These are phyloP conservation scores for Globisporangium carolinianum DNA, from an alignment of 352 stramenopile genomes.

Conservation along the genomic window DNA sequence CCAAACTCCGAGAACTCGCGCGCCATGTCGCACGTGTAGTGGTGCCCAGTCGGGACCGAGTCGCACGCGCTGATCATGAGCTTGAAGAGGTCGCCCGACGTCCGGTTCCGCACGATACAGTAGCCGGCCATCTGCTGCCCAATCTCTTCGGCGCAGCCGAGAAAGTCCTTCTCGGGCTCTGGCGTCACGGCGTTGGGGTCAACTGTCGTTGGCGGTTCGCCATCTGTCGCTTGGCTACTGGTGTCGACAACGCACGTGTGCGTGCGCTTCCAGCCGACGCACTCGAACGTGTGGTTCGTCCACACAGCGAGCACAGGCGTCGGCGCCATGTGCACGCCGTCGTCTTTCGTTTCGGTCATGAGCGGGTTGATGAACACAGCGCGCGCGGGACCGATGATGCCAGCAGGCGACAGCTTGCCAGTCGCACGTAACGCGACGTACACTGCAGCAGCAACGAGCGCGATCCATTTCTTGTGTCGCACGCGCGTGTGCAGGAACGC, in stretches of 20 bases:
- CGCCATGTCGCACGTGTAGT: constrained; percentile 79
- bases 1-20: constrained; percentile 80
- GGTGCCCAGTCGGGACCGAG: constrained; percentile 53
- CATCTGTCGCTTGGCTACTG: constrained; percentile 26
- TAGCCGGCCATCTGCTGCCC: constrained; percentile 70
- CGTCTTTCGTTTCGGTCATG: constrained; percentile 55
- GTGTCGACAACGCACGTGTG: constrained; percentile 54
- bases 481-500: constrained; percentile 53
- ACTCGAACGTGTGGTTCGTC: constrained; percentile 79
- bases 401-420: constrained; percentile 29
- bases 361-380: constrained; percentile 75
- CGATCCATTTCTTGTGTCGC: constrained; percentile 64
- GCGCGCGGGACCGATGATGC: constrained; percentile 48
- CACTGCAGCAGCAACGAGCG: constrained; percentile 35
- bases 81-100: constrained; percentile 70
- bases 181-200: constrained; percentile 10
- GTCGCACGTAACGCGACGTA: constrained; percentile 57
- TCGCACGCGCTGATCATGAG: constrained; percentile 78
- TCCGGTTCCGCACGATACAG: constrained; percentile 79
- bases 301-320: constrained; percentile 51
- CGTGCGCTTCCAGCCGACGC: constrained; percentile 79
- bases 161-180: constrained; percentile 64
- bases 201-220: constrained; percentile 1
- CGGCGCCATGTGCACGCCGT: constrained; percentile 48
- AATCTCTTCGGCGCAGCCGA: constrained; percentile 65